A percentile compares a stretch with the other conserved stretches of the same genome.
These are phyloP conservation scores for Syzygium syzygioides DNA, from an alignment of 441 rosid genomes.

Conservation along the genomic window DNA sequence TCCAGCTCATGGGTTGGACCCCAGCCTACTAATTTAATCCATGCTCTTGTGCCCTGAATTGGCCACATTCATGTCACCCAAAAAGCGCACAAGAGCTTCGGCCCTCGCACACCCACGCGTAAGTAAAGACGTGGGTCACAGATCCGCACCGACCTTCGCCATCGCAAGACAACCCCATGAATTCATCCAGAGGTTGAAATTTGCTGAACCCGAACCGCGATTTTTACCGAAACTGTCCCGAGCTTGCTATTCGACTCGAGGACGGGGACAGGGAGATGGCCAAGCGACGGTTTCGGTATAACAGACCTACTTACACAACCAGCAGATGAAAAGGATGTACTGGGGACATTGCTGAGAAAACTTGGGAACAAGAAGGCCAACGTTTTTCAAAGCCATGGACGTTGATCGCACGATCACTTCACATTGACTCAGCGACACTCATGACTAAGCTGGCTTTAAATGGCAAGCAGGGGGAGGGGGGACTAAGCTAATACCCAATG, in stretches of 20 bases:
- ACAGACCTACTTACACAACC: background rate
- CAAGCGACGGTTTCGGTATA: background rate
- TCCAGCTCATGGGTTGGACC: background rate
- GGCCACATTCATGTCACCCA: background rate
- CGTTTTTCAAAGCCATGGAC: background rate
- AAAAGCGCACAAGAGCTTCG: background rate
- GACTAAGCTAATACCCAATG: background rate
- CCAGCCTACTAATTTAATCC: background rate
- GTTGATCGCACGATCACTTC: background rate
- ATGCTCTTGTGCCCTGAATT: background rate
- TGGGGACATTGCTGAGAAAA: background rate
- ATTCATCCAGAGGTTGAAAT: background rate
- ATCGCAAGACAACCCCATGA: background rate
- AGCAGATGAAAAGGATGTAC: background rate
- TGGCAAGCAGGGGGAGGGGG: background rate
- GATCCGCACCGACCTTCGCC: background rate
- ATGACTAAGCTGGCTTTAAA: background rate
- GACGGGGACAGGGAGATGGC: background rate
- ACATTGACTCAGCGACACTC: background rate
- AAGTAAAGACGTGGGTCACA: background rate
- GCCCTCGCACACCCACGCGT: background rate
- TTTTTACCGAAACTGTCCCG: background rate
- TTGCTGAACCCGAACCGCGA: background rate
- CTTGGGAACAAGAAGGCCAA: background rate
- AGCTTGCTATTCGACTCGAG: background rate